Evolutionary conservation across 208 protist species (phyloP), one percentile per base, ranked within the genome.

Genomic region (Crithidia mellificae): DNA sequence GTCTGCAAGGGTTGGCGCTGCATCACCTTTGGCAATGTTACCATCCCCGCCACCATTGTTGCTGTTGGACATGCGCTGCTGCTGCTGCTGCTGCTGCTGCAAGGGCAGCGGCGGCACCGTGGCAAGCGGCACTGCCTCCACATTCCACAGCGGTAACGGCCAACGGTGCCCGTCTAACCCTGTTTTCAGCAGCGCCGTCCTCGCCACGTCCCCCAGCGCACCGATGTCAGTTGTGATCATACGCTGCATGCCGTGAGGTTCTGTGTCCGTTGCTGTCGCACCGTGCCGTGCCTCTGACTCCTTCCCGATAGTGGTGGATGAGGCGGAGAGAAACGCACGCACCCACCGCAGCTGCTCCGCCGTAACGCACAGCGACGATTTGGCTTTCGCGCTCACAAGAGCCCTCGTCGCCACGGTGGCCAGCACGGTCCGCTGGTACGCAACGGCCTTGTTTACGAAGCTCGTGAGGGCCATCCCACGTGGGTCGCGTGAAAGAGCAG

Each of bases 271-370:
- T 46, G 8, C 41, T 46, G 8, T 46, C 47, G 46, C 46, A 38
- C 5, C 34, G 34, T 27, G n/a, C n/a, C n/a, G n/a, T n/a, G n/a
- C n/a, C n/a, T n/a, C n/a, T n/a, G n/a, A n/a, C n/a, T n/a, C n/a
- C n/a, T n/a, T n/a, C n/a, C n/a, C n/a, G n/a, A n/a, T n/a, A n/a
- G n/a, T n/a, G n/a, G n/a, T n/a, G n/a, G 27, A 7, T 32, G 46
- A 14, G 2, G 38, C n/a, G 38, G 58, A 47, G 44, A 76, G 39
- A 43, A 66, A 76, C 27, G 24, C 51, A 24, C 64, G 58, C 6
- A 69, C 19, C 68, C 70, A 67, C 46, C n/a, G 20, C 58, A 80
- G 49, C 59, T 63, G 24, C 0, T 55, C 27, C 27, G 62, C 67
- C 34, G 68, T 59, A 41, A 68, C 61, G 30, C 29, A 47, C 44